Evolutionary conservation across 768 basidiomycete genomes (phyloP).

Genomic region (Wakefieldia striispora): DNA sequence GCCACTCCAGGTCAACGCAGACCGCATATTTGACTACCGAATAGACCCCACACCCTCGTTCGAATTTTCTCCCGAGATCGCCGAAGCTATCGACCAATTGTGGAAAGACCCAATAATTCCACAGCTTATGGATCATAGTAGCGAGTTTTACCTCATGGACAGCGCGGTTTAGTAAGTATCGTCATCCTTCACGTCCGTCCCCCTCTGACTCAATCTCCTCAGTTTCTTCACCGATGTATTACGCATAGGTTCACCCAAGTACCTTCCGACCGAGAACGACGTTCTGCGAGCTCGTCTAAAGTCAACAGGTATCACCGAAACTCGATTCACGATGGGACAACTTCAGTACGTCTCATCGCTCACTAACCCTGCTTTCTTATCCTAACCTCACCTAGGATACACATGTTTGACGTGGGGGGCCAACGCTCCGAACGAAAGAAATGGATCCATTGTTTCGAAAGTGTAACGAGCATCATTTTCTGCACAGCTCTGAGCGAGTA

Average conservation of each 20-base stretch:
- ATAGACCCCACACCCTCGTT: conserved; percentile 41
- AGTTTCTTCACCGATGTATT: conserved; percentile 86
- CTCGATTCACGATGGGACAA: conserved; percentile 70
- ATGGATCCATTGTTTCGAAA: conserved; percentile 79
- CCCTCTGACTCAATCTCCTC: background rate
- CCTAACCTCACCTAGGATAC: conserved; percentile 36
- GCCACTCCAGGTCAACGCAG: conserved; percentile 43
- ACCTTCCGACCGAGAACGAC: conserved; percentile 83
- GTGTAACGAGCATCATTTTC: conserved; percentile 79
- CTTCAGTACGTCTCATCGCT: conserved; percentile 43
- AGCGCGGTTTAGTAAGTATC: conserved; percentile 79
- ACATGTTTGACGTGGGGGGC: conserved; percentile 80
- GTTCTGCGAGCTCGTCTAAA: conserved; percentile 87
- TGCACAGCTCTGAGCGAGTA: conserved; percentile 76
- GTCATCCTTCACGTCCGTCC: background rate
- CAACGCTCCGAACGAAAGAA: conserved; percentile 81
- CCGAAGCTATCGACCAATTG: conserved; percentile 63
- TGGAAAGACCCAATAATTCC: conserved; percentile 67
- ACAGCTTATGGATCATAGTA: conserved; percentile 52
- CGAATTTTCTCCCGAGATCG: conserved; percentile 60
- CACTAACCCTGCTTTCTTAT: background rate
- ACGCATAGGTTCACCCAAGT: conserved; percentile 81
- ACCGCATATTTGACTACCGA: conserved; percentile 61
- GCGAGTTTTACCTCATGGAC: conserved; percentile 93
- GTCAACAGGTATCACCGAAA: conserved; percentile 89